These are phyloP conservation scores for Fraxinus xanthoxyloides DNA, from an alignment of 305 asterid genomes.

Conservation along the genomic window DNA sequence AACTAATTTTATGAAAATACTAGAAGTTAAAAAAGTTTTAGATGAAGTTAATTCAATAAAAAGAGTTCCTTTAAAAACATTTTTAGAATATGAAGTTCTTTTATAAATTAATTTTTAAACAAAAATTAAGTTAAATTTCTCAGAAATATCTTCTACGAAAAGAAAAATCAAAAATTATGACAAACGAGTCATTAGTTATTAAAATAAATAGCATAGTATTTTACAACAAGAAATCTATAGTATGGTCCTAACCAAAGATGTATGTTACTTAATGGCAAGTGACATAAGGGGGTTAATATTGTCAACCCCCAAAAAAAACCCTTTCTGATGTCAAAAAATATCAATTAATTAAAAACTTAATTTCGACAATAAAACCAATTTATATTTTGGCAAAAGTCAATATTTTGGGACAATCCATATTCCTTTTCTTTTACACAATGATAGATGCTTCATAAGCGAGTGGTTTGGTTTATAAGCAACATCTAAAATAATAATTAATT, in stretches of 20 bases:
- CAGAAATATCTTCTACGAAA: no score
- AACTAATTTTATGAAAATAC: no score
- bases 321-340: neutral
- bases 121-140: no score
- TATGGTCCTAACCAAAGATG: neutral
- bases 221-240: neutral
- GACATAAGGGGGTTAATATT: neutral
- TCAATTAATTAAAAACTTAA: neutral
- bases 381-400: neutral
- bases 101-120: no score
- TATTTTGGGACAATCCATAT: neutral
- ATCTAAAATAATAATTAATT: no score
- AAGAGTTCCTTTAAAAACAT: no score
- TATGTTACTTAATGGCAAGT: neutral
- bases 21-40: no score
- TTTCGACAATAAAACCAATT: neutral
- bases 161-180: no score
- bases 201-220: neutral
- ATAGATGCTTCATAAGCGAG: no score
- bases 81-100: no score
- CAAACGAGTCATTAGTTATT: neutral
- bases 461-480: no score
- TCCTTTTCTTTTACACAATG: neutral
- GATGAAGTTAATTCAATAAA: no score
- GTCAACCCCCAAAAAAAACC: neutral